A percentile compares a stretch with the other conserved stretches of the same genome.
These are phyloP conservation scores for Rhinocladiella mackenziei DNA, from an alignment of 2,329 filamentous ascomycete genomes.

Conservation along the genomic window DNA sequence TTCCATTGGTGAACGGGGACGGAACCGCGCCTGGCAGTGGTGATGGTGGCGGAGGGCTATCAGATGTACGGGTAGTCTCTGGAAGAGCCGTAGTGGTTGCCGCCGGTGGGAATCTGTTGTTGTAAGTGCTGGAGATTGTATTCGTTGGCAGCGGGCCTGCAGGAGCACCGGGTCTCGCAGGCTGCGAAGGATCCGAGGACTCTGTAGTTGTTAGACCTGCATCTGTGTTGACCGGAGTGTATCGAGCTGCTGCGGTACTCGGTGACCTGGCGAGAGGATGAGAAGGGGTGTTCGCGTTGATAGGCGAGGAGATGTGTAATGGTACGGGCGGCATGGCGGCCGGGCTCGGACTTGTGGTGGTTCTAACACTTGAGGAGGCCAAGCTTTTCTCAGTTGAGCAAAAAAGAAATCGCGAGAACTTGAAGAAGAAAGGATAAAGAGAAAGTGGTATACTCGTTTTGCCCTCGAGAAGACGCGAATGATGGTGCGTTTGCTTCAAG, in stretches of 20 bases:
- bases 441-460: slow-evolving; percentile 11
- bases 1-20: not conserved
- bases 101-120: slow-evolving; percentile 18
- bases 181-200: slow-evolving; percentile 1
- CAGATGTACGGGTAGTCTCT: not conserved
- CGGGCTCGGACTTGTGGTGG: not conserved
- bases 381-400: not conserved
- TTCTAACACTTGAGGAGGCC: not conserved
- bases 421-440: slow-evolving; percentile 1
- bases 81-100: slow-evolving; percentile 7
- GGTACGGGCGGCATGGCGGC: slow-evolving; percentile 21
- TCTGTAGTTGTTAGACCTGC: slow-evolving; percentile 12
- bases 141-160: slow-evolving; percentile 23
- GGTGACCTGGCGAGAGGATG: slow-evolving; percentile 13
- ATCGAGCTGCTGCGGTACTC: slow-evolving; percentile 20
- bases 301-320: slow-evolving; percentile 26
- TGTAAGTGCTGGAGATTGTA: slow-evolving; percentile 15
- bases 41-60: slow-evolving; percentile 16
- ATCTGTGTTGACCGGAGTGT: slow-evolving; percentile 12
- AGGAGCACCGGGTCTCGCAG: slow-evolving; percentile 19
- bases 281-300: slow-evolving; percentile 23
- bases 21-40: slow-evolving; percentile 20
- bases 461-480: not conserved
- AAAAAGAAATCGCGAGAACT: not conserved
- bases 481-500: slow-evolving; percentile 21